These are phyloP conservation scores for Heracleum sosnowskyi DNA, from an alignment of 129 eudicot genomes.

Conservation along the genomic window DNA sequence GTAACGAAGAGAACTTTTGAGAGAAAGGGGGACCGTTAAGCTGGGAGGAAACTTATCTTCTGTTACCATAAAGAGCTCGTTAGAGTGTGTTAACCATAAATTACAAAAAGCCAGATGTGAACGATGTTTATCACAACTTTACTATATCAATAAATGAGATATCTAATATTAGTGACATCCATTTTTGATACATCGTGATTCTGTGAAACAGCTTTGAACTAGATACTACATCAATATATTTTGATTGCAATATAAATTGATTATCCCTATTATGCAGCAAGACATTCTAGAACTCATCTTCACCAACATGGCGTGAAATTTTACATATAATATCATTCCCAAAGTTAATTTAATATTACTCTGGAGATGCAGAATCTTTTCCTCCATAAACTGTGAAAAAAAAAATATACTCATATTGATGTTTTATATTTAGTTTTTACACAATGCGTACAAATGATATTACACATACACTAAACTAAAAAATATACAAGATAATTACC, in stretches of 20 bases:
- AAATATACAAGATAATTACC: conserved; percentile 27
- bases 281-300: background rate
- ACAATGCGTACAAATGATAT: background rate
- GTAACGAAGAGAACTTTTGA: conserved; percentile 82
- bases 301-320: background rate
- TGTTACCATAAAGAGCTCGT: conserved; percentile 16
- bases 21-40: conserved; percentile 64
- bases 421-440: background rate
- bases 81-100: background rate
- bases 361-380: background rate
- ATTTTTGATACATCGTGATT: background rate
- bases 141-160: background rate
- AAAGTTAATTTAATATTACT: background rate
- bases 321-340: background rate
- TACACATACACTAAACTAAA: background rate
- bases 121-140: background rate
- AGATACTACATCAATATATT: background rate
- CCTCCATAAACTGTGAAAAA: background rate
- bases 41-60: conserved; percentile 74
- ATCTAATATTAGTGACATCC: background rate
- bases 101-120: background rate
- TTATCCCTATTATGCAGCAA: background rate
- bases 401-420: background rate
- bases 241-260: background rate
- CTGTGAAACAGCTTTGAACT: background rate